A percentile compares a stretch with the other conserved stretches of the same genome.
Conservation (phyloP, 768 basidiomycete genomes). For the Leccinum longicurvipes region DNA sequence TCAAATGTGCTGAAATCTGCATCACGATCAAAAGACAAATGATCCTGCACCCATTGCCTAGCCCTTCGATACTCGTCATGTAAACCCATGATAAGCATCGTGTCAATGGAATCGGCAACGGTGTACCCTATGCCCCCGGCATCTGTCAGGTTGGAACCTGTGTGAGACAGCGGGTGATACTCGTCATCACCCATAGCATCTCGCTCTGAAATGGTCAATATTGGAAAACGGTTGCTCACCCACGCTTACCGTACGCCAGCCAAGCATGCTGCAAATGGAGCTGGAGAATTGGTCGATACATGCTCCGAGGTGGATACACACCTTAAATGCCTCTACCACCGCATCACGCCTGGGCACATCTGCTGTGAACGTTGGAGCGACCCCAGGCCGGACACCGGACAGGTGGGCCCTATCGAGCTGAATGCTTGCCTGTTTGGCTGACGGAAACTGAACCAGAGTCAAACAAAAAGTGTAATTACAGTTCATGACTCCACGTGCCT, state of each 20-base stretch:
- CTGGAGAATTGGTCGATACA: slow-evolving; percentile 5
- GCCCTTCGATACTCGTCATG: slow-evolving; percentile 75
- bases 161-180: slow-evolving; percentile 78
- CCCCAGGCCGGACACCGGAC: slow-evolving; percentile 18
- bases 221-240: not conserved
- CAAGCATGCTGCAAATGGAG: slow-evolving; percentile 66
- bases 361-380: slow-evolving; percentile 36
- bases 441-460: slow-evolving; percentile 17
- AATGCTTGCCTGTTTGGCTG: slow-evolving; percentile 1
- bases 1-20: slow-evolving; percentile 88
- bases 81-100: slow-evolving; percentile 82
- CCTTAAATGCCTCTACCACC: slow-evolving; percentile 76
- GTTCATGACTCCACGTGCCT: slow-evolving; percentile 12
- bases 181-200: slow-evolving; percentile 93
- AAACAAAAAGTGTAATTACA: not conserved
- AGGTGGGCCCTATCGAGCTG: slow-evolving; percentile 6
- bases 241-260: slow-evolving; percentile 69
- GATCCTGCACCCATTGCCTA: slow-evolving; percentile 67
- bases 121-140: slow-evolving; percentile 87
- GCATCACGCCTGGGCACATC: slow-evolving; percentile 67
- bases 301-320: slow-evolving; percentile 31
- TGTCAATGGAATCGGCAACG: slow-evolving; percentile 85
- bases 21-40: slow-evolving; percentile 73
- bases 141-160: slow-evolving; percentile 73
- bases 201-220: slow-evolving; percentile 49